These are phyloP conservation scores for Cercospora brassicicola DNA, from an alignment of 2,329 filamentous ascomycete species.

Conservation along the genomic window DNA sequence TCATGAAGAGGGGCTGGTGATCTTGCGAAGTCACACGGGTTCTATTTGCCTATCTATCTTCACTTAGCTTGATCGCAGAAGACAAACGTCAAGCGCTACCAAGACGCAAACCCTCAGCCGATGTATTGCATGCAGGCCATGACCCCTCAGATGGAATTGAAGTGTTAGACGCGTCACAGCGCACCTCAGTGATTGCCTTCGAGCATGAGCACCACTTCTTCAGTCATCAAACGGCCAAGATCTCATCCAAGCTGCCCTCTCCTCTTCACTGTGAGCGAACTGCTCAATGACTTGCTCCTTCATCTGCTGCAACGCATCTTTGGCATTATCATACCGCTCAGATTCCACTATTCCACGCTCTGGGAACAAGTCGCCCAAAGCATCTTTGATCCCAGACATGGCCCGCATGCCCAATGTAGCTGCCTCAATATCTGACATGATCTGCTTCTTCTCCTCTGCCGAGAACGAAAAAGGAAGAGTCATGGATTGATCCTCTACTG, in stretches of 20 bases:
- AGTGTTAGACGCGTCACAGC: background rate
- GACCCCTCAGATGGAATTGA: background rate
- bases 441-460: constrained; percentile 23
- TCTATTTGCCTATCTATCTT: too few relatives aligned
- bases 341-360: background rate
- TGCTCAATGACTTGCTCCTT: constrained; percentile 22
- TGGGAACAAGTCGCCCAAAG: constrained; percentile 15
- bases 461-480: constrained; percentile 21
- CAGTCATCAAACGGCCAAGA: constrained; percentile 24
- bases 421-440: constrained; percentile 25
- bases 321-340: constrained; percentile 12
- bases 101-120: too few relatives aligned
- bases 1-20: too few relatives aligned
- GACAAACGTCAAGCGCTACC: background rate
- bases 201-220: background rate
- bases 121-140: too few relatives aligned
- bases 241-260: constrained; percentile 13
- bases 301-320: constrained; percentile 3
- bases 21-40: too few relatives aligned
- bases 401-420: background rate
- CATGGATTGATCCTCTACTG: background rate
- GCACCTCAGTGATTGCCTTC: background rate
- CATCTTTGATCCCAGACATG: constrained; percentile 14
- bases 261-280: constrained; percentile 13
- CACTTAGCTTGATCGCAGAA: background rate